A percentile compares a stretch with the other conserved stretches of the same genome.
These are phyloP conservation scores for Trametes meyenii DNA, from an alignment of 768 basidiomycete genomes.

Conservation along the genomic window DNA sequence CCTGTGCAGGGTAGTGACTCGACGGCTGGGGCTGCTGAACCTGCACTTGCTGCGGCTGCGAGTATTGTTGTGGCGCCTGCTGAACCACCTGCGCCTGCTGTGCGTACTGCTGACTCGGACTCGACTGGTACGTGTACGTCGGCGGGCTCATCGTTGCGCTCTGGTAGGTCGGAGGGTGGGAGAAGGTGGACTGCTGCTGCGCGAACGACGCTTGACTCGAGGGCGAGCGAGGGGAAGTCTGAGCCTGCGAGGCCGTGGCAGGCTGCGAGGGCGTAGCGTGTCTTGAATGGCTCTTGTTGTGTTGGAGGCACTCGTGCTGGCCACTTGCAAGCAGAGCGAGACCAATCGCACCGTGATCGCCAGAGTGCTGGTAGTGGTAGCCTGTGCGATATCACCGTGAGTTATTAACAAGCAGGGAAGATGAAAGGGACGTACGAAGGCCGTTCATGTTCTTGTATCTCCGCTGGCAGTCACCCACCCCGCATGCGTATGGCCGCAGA, in stretches of 20 bases:
- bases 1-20: conserved; percentile 7
- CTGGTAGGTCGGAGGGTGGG: conserved; percentile 19
- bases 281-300: conserved; percentile 31
- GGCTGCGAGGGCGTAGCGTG: conserved; percentile 29
- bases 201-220: conserved; percentile 12
- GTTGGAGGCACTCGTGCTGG: conserved; percentile 56
- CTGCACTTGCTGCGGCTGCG: conserved; percentile 11
- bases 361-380: conserved; percentile 97
- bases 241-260: conserved; percentile 9
- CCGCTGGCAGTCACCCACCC: conserved; percentile 82
- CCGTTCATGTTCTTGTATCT: conserved; percentile 99
- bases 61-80: neutral
- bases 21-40: neutral
- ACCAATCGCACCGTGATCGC: conserved; percentile 92
- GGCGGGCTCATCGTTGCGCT: conserved; percentile 15
- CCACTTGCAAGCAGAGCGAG: conserved; percentile 81
- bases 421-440: conserved; percentile 46
- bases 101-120: conserved; percentile 13
- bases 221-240: conserved; percentile 16
- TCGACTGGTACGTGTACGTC: conserved; percentile 14
- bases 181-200: conserved; percentile 17
- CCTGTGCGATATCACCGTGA: conserved; percentile 29
- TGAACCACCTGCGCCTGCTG: conserved; percentile 9
- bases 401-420: neutral
- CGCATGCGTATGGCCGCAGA: conserved; percentile 85